Evolutionary conservation across 2,329 filamentous ascomycete genomes (phyloP).

Genomic region (Didymella arachidicola): DNA sequence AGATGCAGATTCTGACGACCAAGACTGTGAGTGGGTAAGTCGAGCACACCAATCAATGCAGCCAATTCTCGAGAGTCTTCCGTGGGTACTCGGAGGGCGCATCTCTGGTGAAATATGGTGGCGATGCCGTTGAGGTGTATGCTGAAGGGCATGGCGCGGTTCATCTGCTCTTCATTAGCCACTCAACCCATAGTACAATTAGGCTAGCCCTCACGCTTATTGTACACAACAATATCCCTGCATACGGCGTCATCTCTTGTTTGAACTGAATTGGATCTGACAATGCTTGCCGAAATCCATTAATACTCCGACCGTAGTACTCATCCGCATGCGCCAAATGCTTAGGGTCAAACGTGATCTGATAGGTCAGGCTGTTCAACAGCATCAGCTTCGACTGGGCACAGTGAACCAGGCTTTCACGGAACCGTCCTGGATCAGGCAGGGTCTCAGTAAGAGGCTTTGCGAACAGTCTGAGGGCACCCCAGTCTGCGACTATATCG

Average conservation of each 20-base stretch:
- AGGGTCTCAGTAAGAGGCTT: constrained; percentile 7
- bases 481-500: constrained; percentile 17
- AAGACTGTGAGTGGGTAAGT: constrained; percentile 15
- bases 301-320: constrained; percentile 20
- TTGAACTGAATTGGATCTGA: constrained; percentile 5
- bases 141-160: constrained; percentile 19
- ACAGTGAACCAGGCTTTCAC: constrained; percentile 11
- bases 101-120: constrained; percentile 12
- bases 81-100: background rate
- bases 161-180: constrained; percentile 10
- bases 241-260: constrained; percentile 16
- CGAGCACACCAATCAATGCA: constrained; percentile 14
- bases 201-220: constrained; percentile 8
- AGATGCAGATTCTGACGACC: constrained; percentile 11
- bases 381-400: constrained; percentile 14
- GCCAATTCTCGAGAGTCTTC: constrained; percentile 13
- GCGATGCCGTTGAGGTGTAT: constrained; percentile 21
- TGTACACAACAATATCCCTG: constrained; percentile 12
- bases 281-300: constrained; percentile 9
- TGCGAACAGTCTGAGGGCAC: constrained; percentile 15
- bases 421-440: constrained; percentile 11
- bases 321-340: constrained; percentile 10
- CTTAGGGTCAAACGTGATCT: constrained; percentile 16
- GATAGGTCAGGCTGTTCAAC: constrained; percentile 19
- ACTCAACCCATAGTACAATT: background rate